phyloP scores from a whole-genome alignment of 495 filamentous ascomycete genomes.

The Aspergillus wentii region DNA sequence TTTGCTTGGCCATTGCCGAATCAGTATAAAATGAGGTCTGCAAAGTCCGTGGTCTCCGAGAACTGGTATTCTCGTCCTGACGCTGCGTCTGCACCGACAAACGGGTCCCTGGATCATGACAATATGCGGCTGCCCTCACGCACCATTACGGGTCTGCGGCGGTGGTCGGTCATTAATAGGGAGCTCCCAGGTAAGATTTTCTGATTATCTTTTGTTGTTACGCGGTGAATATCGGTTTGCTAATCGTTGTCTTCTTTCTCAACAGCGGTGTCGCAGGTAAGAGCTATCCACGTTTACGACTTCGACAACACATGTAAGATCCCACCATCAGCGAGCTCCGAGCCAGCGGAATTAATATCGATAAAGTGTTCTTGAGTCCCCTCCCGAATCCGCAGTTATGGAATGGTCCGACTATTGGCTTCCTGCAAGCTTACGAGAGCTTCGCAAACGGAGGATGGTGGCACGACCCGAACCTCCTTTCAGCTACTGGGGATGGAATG shows the following conservation, averaged over 20 bases:
- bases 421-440: constrained; percentile 65
- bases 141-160: constrained; percentile 67
- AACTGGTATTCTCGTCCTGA: constrained; percentile 16
- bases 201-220: constrained; percentile 4
- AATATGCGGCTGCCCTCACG: constrained; percentile 23
- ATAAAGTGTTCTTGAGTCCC: constrained; percentile 79
- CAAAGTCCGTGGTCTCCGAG: constrained; percentile 36
- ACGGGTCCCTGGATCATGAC: constrained; percentile 15
- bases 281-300: constrained; percentile 88
- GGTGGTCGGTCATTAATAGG: constrained; percentile 75
- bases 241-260: constrained; percentile 5
- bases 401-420: constrained; percentile 69
- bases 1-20: background rate
- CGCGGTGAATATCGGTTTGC: constrained; percentile 4
- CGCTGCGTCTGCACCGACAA: constrained; percentile 12
- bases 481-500: constrained; percentile 78
- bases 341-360: constrained; percentile 9
- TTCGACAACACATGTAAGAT: constrained; percentile 92
- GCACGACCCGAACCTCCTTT: constrained; percentile 85
- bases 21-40: constrained; percentile 28
- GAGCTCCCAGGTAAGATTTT: constrained; percentile 58
- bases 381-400: constrained; percentile 87
- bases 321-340: background rate
- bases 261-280: constrained; percentile 61
- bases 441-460: constrained; percentile 94